phyloP scores from a whole-genome alignment of 2,329 filamentous ascomycete genomes.

The Hirsutella rhossiliensis region DNA sequence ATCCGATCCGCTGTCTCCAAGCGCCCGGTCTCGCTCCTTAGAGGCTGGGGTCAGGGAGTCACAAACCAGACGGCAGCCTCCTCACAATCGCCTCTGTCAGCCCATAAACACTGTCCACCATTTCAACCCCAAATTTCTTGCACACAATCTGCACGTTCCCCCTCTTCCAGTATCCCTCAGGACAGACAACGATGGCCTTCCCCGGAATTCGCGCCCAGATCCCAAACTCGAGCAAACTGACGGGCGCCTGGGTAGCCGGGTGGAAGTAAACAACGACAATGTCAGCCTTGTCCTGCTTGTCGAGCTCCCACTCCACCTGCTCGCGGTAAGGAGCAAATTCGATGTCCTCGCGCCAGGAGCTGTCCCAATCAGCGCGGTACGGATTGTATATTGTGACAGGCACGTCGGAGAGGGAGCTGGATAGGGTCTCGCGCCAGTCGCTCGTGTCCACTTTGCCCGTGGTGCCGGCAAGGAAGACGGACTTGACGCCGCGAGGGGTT shows the following conservation, averaged over 20 bases:
- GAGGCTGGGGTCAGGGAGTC: too few species aligned
- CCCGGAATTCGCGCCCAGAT: conserved; percentile 26
- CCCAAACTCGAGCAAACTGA: conserved; percentile 50
- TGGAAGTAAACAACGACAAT: conserved; percentile 47
- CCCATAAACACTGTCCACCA: too few species aligned
- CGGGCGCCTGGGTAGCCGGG: conserved; percentile 35
- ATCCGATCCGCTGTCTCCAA: too few species aligned
- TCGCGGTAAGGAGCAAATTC: conserved; percentile 31
- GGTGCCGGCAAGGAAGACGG: conserved; percentile 47
- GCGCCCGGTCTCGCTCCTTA: too few species aligned
- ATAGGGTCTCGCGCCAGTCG: conserved; percentile 40
- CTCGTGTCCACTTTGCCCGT: conserved; percentile 28
- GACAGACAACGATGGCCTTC: conserved; percentile 39
- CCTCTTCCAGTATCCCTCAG: conserved; percentile 40
- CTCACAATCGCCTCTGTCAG: too few species aligned
- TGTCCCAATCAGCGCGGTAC: conserved; percentile 42
- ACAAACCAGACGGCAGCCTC: too few species aligned
- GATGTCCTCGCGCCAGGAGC: conserved; percentile 36
- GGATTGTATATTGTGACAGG: conserved; percentile 47
- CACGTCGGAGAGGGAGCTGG: conserved; percentile 23
- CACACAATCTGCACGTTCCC: conserved; percentile 51
- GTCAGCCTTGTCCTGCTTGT: conserved; percentile 38
- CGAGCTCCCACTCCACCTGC: conserved; percentile 51
- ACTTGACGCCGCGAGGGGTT: conserved; percentile 6
- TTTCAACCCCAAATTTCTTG: conserved; percentile 1